Conservation (phyloP, 2,329 filamentous ascomycete species). For the Colletotrichum cordylinicola region DNA sequence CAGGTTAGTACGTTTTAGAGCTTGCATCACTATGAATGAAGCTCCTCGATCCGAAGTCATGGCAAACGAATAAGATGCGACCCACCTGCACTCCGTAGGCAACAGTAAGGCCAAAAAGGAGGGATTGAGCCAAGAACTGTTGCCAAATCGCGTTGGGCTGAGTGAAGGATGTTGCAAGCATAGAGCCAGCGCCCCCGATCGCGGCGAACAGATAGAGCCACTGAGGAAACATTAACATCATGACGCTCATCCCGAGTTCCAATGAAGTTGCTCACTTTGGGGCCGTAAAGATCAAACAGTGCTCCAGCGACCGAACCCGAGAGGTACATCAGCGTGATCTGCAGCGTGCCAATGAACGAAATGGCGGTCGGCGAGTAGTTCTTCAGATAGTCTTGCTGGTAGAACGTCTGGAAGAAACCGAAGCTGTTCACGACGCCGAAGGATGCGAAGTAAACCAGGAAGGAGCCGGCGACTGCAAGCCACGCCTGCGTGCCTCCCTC, state of each 20-base stretch:
- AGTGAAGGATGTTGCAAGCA: constrained; percentile 13
- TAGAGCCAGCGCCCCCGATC: constrained; percentile 4
- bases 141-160: constrained; percentile 35
- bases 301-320: constrained; percentile 44
- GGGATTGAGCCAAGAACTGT: constrained; percentile 40
- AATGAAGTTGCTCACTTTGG: neutral
- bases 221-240: neutral
- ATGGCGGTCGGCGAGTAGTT: constrained; percentile 41
- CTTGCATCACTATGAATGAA: neutral
- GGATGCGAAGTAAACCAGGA: constrained; percentile 18
- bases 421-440: constrained; percentile 45
- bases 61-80: neutral
- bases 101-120: constrained; percentile 25
- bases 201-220: constrained; percentile 15
- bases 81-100: constrained; percentile 8
- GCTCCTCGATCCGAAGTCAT: neutral
- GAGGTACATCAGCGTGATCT: constrained; percentile 44
- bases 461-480: constrained; percentile 12
- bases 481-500: neutral
- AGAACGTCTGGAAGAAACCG: constrained; percentile 51
- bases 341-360: constrained; percentile 50
- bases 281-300: constrained; percentile 38
- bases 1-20: neutral
- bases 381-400: constrained; percentile 38
- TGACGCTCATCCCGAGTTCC: neutral